These are phyloP conservation scores for Sugiyamaella valdiviana DNA, from an alignment of 805 yeast genomes.

Conservation along the genomic window DNA sequence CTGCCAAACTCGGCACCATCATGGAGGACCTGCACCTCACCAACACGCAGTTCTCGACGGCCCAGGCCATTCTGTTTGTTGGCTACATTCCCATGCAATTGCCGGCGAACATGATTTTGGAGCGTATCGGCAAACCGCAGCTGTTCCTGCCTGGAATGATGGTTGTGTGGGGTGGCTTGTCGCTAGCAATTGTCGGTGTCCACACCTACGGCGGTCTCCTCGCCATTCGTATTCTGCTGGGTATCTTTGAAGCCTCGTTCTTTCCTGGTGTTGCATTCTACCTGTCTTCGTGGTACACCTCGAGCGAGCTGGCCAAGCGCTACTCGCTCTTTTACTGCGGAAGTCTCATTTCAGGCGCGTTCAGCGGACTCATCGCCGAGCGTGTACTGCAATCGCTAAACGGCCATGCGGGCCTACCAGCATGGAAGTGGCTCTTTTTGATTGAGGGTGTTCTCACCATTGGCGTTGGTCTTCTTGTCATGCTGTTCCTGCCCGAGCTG, in stretches of 20 bases:
- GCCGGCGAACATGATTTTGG: conserved; percentile 31
- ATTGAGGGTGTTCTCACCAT: conserved; percentile 53
- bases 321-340: conserved; percentile 48
- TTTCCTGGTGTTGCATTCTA: conserved; percentile 45
- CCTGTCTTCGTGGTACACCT: conserved; percentile 51
- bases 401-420: conserved; percentile 37
- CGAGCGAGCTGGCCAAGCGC: conserved; percentile 44
- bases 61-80: conserved; percentile 38
- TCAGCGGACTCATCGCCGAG: conserved; percentile 49
- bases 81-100: conserved; percentile 33
- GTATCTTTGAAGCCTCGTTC: conserved; percentile 45
- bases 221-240: conserved; percentile 41
- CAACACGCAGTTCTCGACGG: conserved; percentile 38
- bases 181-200: conserved; percentile 46
- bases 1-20: conserved; percentile 32
- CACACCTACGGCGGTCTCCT: conserved; percentile 40
- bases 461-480: conserved; percentile 39
- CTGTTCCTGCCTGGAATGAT: conserved; percentile 42
- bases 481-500: conserved; percentile 46
- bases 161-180: conserved; percentile 45
- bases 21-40: conserved; percentile 33
- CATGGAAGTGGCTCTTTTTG: conserved; percentile 54
- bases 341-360: conserved; percentile 45
- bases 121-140: conserved; percentile 39
- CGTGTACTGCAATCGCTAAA: conserved; percentile 44